Percentiles rank a stretch among this genome's conserved stretches.
phyloP scores from a whole-genome alignment of 345 rosid genomes.

The Heritiera fomes region DNA sequence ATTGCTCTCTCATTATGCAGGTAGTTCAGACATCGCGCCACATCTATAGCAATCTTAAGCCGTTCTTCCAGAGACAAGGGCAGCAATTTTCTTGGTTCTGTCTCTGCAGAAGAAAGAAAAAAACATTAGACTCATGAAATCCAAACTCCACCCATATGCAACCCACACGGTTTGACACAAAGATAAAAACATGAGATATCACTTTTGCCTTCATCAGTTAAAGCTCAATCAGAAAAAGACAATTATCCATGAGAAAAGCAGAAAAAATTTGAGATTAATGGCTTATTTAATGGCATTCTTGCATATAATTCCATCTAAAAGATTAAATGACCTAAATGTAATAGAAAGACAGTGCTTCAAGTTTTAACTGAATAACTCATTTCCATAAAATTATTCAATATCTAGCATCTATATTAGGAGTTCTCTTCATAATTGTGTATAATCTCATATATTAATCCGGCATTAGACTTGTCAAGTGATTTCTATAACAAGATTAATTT shows the following conservation, averaged over 20 bases:
- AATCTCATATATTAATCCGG: not conserved
- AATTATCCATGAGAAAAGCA: not conserved
- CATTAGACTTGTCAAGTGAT: not conserved
- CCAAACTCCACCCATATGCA: not conserved
- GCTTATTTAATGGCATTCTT: not conserved
- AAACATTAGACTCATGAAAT: not conserved
- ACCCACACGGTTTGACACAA: not conserved
- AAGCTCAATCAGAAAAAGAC: not conserved
- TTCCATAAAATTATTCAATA: not conserved
- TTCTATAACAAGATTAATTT: no score
- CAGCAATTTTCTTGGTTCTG: slow-evolving; percentile 47
- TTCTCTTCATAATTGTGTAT: not conserved
- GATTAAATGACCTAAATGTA: not conserved
- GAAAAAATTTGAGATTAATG: not conserved
- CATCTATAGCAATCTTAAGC: slow-evolving; percentile 55
- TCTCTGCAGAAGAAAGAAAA: slow-evolving; percentile 47
- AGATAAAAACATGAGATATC: not conserved
- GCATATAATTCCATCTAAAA: not conserved
- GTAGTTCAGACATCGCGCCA: slow-evolving; percentile 74
- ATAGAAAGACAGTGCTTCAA: not conserved
- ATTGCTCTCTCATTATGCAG: slow-evolving; percentile 79
- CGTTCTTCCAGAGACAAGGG: slow-evolving; percentile 61
- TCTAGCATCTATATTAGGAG: not conserved
- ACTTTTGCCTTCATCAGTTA: not conserved
- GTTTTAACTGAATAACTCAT: not conserved